Evolutionary conservation across 2,329 filamentous ascomycete genomes (phyloP).

Genomic region (Trichophyton rubrum): DNA sequence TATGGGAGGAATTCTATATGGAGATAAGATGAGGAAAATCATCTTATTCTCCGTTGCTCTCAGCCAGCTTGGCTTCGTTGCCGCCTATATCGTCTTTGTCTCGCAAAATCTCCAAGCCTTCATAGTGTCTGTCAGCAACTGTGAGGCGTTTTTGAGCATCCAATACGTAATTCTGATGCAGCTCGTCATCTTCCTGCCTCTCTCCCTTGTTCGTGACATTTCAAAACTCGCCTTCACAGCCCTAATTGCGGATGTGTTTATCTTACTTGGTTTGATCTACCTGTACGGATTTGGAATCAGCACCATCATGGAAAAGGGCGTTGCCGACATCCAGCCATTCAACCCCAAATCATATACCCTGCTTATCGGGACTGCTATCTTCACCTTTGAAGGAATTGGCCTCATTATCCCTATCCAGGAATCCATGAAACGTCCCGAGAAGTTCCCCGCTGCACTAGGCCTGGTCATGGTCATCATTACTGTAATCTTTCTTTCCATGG

Average conservation of each 20-base stretch:
- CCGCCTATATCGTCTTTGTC: slow-evolving; percentile 93
- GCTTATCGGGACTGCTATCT: slow-evolving; percentile 97
- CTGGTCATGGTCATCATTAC: slow-evolving; percentile 94
- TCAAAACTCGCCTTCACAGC: slow-evolving; percentile 94
- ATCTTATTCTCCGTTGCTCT: slow-evolving; percentile 89
- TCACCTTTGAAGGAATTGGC: slow-evolving; percentile 96
- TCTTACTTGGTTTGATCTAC: slow-evolving; percentile 80
- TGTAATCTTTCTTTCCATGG: slow-evolving; percentile 77
- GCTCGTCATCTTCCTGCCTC: slow-evolving; percentile 85
- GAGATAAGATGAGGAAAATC: slow-evolving; percentile 73
- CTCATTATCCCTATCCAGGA: slow-evolving; percentile 97
- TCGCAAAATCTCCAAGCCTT: slow-evolving; percentile 93
- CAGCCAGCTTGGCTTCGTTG: slow-evolving; percentile 88
- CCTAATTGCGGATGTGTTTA: slow-evolving; percentile 85
- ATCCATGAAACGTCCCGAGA: slow-evolving; percentile 81
- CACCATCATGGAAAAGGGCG: slow-evolving; percentile 62
- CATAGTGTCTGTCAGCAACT: slow-evolving; percentile 79
- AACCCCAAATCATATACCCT: slow-evolving; percentile 89
- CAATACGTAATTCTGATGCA: slow-evolving; percentile 87
- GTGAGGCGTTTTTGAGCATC: slow-evolving; percentile 72
- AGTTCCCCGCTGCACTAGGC: slow-evolving; percentile 80
- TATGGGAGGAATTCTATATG: slow-evolving; percentile 84
- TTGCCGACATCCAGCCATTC: slow-evolving; percentile 81
- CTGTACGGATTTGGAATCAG: slow-evolving; percentile 90
- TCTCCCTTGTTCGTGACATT: slow-evolving; percentile 90